Evolutionary conservation across 106 monocot species (phyloP).

Genomic region (Chionographis japonica): DNA sequence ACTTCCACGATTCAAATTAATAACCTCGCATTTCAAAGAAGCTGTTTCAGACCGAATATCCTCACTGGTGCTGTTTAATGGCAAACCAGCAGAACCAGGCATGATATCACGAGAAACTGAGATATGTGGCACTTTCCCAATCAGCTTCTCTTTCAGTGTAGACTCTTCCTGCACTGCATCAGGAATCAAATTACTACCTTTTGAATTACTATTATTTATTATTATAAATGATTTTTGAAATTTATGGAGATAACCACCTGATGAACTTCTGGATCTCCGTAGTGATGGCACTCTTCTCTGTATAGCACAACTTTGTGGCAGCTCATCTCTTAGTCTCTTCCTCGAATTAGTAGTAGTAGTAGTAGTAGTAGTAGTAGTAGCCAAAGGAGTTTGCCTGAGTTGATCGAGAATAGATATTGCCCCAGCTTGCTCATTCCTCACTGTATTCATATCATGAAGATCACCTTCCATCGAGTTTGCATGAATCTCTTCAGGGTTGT

Average conservation of each 20-base stretch:
- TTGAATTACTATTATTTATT: constrained; percentile 1
- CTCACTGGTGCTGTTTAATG: constrained; percentile 1
- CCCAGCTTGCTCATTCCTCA: constrained; percentile 26
- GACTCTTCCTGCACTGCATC: constrained; percentile 13
- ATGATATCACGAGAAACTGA: constrained; percentile 10
- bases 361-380: constrained; percentile 4
- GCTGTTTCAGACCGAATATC: constrained; percentile 12
- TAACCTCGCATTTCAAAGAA: constrained; percentile 5
- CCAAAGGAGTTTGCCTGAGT: constrained; percentile 42
- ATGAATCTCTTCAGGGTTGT: constrained; percentile 14
- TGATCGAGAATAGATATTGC: constrained; percentile 54
- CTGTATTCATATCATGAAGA: constrained; percentile 19
- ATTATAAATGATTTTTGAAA: constrained; percentile 14
- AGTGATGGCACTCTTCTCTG: constrained; percentile 28
- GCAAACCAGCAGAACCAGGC: constrained; percentile 3
- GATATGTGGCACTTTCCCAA: not conserved
- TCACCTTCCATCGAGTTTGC: constrained; percentile 10
- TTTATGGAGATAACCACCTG: constrained; percentile 18
- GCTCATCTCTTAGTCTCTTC: constrained; percentile 48
- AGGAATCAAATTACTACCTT: constrained; percentile 12
- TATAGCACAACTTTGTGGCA: constrained; percentile 20
- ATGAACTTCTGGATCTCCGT: constrained; percentile 49
- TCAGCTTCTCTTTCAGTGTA: not conserved
- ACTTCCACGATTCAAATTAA: constrained; percentile 6
- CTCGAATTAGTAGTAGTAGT: constrained; percentile 25